phyloP scores from a whole-genome alignment of 768 basidiomycete species.

The Candolleomyces eurysporus region DNA sequence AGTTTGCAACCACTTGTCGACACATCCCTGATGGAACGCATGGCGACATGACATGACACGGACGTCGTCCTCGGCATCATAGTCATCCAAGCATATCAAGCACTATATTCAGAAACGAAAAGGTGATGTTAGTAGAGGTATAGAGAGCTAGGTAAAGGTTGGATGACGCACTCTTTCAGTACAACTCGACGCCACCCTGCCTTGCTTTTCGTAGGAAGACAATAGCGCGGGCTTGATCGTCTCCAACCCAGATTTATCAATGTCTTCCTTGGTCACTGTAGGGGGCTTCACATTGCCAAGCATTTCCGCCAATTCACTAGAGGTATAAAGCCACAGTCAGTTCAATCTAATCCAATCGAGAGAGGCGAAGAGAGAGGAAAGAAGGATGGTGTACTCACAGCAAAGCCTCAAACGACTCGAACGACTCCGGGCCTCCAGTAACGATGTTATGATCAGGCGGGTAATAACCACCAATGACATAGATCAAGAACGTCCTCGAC shows the following conservation, averaged over 20 bases:
- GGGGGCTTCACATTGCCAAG: constrained; percentile 81
- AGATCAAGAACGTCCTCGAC: constrained; percentile 83
- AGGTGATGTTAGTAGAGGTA: background rate
- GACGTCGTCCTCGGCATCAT: constrained; percentile 72
- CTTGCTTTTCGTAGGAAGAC: constrained; percentile 53
- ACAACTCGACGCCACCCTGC: constrained; percentile 73
- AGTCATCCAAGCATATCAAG: constrained; percentile 87
- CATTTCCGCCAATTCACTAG: constrained; percentile 79
- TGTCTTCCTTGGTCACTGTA: constrained; percentile 80
- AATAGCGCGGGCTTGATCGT: constrained; percentile 62
- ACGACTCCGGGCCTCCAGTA: constrained; percentile 64
- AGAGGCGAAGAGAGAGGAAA: constrained; percentile 7
- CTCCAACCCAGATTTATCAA: constrained; percentile 79
- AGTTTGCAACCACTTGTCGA: constrained; percentile 84
- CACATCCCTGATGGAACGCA: constrained; percentile 86
- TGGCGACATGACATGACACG: constrained; percentile 83
- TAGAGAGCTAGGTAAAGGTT: background rate
- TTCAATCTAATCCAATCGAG: background rate
- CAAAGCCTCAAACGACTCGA: constrained; percentile 79
- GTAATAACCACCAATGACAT: constrained; percentile 93
- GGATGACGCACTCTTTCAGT: constrained; percentile 63
- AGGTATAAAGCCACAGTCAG: too few species aligned
- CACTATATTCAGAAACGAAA: constrained; percentile 43
- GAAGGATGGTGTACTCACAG: constrained; percentile 43
- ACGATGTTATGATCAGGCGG: constrained; percentile 88